Percentiles rank a stretch among this genome's conserved stretches.
These are phyloP conservation scores for Ophiostoma novo-ulmi DNA, from an alignment of 2,329 filamentous ascomycete species.

Conservation along the genomic window DNA sequence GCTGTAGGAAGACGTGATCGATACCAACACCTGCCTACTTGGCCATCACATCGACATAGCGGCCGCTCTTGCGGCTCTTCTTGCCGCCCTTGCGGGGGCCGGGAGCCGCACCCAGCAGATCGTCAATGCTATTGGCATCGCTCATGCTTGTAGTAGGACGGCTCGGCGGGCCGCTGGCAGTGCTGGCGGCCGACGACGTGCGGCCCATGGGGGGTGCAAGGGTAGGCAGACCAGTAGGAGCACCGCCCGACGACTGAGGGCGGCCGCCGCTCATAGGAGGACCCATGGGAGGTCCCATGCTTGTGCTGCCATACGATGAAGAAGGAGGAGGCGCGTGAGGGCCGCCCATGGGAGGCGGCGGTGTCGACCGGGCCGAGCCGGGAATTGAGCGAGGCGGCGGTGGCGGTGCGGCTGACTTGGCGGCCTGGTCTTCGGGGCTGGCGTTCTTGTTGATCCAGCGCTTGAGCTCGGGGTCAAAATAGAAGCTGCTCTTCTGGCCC, in stretches of 20 bases:
- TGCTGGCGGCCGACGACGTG: constrained; percentile 45
- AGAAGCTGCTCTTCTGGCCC: constrained; percentile 86
- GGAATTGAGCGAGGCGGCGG: constrained; percentile 67
- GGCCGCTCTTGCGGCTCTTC: constrained; percentile 73
- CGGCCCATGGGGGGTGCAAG: constrained; percentile 33
- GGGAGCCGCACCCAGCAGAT: constrained; percentile 70
- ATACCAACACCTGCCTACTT: constrained; percentile 40
- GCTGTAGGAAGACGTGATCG: neutral
- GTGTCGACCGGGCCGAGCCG: constrained; percentile 48
- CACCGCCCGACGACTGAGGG: constrained; percentile 30
- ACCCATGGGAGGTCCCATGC: neutral
- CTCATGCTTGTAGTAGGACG: constrained; percentile 77
- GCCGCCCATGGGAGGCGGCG: constrained; percentile 44
- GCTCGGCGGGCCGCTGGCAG: constrained; percentile 50
- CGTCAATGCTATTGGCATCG: constrained; percentile 91
- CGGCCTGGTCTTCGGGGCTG: constrained; percentile 56
- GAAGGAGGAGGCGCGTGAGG: constrained; percentile 29
- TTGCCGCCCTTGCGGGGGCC: constrained; percentile 62
- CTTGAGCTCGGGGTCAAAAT: constrained; percentile 92
- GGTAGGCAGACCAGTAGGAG: neutral
- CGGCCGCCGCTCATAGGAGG: constrained; percentile 19
- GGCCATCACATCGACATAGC: constrained; percentile 96
- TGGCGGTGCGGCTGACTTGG: constrained; percentile 74
- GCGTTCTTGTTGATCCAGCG: constrained; percentile 98
- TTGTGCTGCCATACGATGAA: neutral